These are phyloP conservation scores for Annulohypoxylon nitens DNA, from an alignment of 495 filamentous ascomycete genomes.

Conservation along the genomic window DNA sequence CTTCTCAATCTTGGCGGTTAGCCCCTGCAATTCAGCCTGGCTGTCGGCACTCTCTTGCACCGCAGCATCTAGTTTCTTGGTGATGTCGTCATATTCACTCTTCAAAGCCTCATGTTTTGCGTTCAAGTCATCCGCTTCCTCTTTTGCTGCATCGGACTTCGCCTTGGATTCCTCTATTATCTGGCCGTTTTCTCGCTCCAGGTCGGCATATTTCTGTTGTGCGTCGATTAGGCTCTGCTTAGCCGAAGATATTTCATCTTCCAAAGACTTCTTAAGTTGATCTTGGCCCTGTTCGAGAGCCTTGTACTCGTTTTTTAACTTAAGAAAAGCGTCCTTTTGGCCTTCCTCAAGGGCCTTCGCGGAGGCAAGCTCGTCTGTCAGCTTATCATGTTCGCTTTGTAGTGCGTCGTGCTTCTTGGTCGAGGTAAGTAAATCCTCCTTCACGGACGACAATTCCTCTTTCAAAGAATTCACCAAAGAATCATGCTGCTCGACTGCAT, in stretches of 20 bases:
- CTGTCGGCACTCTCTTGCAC: conserved; percentile 26
- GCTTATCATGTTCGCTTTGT: conserved; percentile 32
- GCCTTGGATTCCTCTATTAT: conserved; percentile 24
- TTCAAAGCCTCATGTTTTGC: conserved; percentile 36
- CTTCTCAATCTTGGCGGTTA: conserved; percentile 30
- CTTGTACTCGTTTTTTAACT: conserved; percentile 27
- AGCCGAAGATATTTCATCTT: conserved; percentile 29
- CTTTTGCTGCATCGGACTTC: conserved; percentile 25
- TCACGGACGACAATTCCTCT: conserved; percentile 27
- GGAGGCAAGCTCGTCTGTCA: conserved; percentile 31
- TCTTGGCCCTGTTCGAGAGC: conserved; percentile 28
- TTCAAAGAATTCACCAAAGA: conserved; percentile 33
- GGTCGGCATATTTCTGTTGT: conserved; percentile 31
- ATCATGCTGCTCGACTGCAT: conserved; percentile 34
- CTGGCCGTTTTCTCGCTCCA: conserved; percentile 28
- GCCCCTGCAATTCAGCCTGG: conserved; percentile 27
- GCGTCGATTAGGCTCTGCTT: conserved; percentile 30
- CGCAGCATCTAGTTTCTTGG: conserved; percentile 22
- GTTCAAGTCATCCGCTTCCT: conserved; percentile 32
- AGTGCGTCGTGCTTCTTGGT: conserved; percentile 32
- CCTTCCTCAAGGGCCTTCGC: conserved; percentile 17
- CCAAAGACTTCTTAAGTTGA: conserved; percentile 33
- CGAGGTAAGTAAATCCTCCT: conserved; percentile 31
- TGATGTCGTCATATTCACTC: conserved; percentile 20
- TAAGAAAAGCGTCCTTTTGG: conserved; percentile 17